Conservation (phyloP, 768 basidiomycete genomes). For the Cantharellus cinnabarinus region DNA sequence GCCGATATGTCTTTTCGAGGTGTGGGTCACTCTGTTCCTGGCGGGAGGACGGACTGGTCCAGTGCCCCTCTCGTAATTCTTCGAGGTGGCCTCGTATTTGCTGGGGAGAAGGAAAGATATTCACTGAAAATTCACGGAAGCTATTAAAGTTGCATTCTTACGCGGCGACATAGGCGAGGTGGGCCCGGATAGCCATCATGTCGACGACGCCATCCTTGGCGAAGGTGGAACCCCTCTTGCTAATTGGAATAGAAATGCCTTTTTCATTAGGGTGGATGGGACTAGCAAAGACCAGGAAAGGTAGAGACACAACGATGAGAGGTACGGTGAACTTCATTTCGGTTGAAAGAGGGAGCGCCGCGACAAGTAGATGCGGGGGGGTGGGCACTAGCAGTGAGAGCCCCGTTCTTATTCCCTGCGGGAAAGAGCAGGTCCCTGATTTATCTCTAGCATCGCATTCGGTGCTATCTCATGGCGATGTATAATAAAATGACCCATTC, state of each 20-base stretch:
- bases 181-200: neutral
- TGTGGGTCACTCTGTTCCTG: neutral
- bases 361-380: too few relatives aligned
- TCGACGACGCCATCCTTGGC: neutral
- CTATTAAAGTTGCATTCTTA: neutral
- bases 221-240: neutral
- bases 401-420: too few relatives aligned
- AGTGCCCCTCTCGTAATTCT: neutral
- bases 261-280: neutral
- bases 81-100: neutral
- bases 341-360: too few relatives aligned
- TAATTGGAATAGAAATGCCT: neutral
- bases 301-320: neutral
- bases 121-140: neutral
- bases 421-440: too few relatives aligned
- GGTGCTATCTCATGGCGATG: too few relatives aligned
- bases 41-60: neutral
- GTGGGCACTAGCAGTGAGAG: too few relatives aligned
- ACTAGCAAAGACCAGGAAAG: neutral
- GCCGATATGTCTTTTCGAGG: neutral
- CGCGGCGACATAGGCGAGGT: neutral
- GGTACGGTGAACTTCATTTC: too few relatives aligned
- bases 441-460: too few relatives aligned
- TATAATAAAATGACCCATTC: too few relatives aligned
- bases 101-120: neutral